Evolutionary conservation across 2,329 filamentous ascomycete genomes (phyloP).

Genomic region (Chalaropsis thielavioides): DNA sequence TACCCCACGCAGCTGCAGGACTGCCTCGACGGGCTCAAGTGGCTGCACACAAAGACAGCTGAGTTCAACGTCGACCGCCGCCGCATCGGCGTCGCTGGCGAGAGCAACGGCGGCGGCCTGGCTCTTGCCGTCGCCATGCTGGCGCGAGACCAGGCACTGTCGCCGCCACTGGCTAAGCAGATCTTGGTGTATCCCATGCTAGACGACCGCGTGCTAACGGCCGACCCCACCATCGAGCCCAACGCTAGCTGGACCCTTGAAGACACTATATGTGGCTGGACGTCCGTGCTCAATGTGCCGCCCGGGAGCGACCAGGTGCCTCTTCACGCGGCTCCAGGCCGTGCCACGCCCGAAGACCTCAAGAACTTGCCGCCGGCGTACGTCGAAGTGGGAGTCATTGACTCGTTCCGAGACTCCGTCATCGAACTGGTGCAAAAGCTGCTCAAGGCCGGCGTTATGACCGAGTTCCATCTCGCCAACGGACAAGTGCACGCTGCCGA

Average conservation of each 20-base stretch:
- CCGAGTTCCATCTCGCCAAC: slow-evolving; percentile 29
- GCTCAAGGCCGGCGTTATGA: slow-evolving; percentile 23
- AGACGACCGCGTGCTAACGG: slow-evolving; percentile 22
- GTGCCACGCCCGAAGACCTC: slow-evolving; percentile 19
- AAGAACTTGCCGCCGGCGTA: slow-evolving; percentile 26
- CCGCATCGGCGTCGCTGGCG: slow-evolving; percentile 20
- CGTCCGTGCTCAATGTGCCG: slow-evolving; percentile 17
- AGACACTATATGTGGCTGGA: slow-evolving; percentile 21
- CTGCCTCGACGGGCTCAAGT: slow-evolving; percentile 23
- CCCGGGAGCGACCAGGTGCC: slow-evolving; percentile 18
- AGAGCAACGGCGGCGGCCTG: slow-evolving; percentile 19
- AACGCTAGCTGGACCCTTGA: slow-evolving; percentile 18
- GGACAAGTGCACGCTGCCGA: slow-evolving; percentile 26
- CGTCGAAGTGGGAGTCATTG: slow-evolving; percentile 27
- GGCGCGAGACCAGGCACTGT: slow-evolving; percentile 22
- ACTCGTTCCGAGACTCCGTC: slow-evolving; percentile 27
- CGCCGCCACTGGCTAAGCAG: slow-evolving; percentile 23
- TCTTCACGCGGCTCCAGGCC: slow-evolving; percentile 21
- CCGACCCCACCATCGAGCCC: slow-evolving; percentile 12
- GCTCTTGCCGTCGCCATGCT: slow-evolving; percentile 27
- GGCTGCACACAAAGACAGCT: slow-evolving; percentile 21
- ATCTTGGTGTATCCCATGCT: slow-evolving; percentile 26
- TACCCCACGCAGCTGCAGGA: slow-evolving; percentile 27
- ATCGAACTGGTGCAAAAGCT: slow-evolving; percentile 25
- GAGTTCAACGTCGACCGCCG: slow-evolving; percentile 20